Evolutionary conservation across 2,329 filamentous ascomycete species (phyloP).

Genomic region (Biscogniauxia marginata): DNA sequence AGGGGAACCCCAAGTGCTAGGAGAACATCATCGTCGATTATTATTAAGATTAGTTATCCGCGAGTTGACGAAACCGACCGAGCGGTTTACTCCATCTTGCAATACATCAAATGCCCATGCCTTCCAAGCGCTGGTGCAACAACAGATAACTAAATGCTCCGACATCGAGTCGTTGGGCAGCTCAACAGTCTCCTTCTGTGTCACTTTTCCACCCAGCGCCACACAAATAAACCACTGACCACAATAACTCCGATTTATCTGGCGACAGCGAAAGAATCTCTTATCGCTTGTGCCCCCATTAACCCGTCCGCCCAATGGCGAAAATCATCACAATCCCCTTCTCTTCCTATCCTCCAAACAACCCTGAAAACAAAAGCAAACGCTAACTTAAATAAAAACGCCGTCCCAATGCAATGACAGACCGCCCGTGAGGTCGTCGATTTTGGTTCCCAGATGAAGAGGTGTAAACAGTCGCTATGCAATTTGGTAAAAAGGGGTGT

Average conservation of each 20-base stretch:
- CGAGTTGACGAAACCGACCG: conserved; percentile 19
- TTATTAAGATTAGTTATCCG: conserved; percentile 31
- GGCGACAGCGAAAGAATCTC: conserved; percentile 7
- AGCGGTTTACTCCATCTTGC: conserved; percentile 10
- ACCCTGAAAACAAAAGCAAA: conserved; percentile 12
- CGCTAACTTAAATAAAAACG: conserved; percentile 26
- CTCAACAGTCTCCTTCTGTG: conserved; percentile 5
- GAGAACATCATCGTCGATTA: conserved; percentile 24
- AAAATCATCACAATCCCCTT: conserved; percentile 10
- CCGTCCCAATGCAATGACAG: conserved; percentile 34
- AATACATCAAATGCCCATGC: conserved; percentile 21
- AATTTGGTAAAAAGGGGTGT: conserved; percentile 45
- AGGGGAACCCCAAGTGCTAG: conserved; percentile 3
- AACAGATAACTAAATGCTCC: conserved; percentile 23
- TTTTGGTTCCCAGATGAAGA: conserved; percentile 30
- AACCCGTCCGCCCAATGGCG: neutral
- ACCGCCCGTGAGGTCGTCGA: conserved; percentile 28
- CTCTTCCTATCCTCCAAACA: conserved; percentile 10
- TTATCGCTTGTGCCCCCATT: conserved; percentile 6
- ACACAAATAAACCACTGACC: conserved; percentile 11
- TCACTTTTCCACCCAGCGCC: conserved; percentile 9
- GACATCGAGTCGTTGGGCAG: conserved; percentile 8
- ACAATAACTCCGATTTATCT: conserved; percentile 24
- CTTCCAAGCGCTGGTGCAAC: conserved; percentile 20
- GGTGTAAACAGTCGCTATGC: conserved; percentile 54